These are phyloP conservation scores for Verticillium albo-atrum DNA, from an alignment of 2,329 filamentous ascomycete species.

Conservation along the genomic window DNA sequence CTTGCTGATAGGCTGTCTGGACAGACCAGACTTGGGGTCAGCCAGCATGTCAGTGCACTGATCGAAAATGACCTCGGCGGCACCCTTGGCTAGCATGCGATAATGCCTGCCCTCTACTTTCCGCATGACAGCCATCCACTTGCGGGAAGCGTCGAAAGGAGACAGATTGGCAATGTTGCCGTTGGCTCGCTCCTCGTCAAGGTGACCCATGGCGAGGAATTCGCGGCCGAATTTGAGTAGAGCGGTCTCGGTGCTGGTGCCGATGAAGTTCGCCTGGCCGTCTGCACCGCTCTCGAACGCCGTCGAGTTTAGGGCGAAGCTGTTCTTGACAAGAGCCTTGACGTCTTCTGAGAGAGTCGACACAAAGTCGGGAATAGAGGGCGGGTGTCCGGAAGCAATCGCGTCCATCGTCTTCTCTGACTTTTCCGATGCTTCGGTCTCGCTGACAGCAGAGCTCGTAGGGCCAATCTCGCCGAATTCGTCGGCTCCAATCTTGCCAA, in stretches of 20 bases:
- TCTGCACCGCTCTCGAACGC: slow-evolving; percentile 45
- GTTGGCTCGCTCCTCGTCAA: slow-evolving; percentile 42
- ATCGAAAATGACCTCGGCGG: slow-evolving; percentile 49
- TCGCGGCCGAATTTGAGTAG: slow-evolving; percentile 45
- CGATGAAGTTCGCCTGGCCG: slow-evolving; percentile 36
- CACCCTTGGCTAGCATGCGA: slow-evolving; percentile 52
- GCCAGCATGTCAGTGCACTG: slow-evolving; percentile 35
- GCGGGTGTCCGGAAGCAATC: slow-evolving; percentile 12
- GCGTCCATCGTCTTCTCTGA: slow-evolving; percentile 20
- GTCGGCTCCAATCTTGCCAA: slow-evolving; percentile 47
- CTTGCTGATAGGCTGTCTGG: slow-evolving; percentile 22
- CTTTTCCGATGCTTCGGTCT: slow-evolving; percentile 7
- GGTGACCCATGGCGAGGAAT: slow-evolving; percentile 39
- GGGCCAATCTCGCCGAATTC: slow-evolving; percentile 26
- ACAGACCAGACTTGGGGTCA: slow-evolving; percentile 36
- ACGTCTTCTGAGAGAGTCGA: slow-evolving; percentile 24
- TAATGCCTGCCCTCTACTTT: slow-evolving; percentile 40
- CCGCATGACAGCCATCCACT: slow-evolving; percentile 53
- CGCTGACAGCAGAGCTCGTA: slow-evolving; percentile 12
- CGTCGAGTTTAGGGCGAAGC: slow-evolving; percentile 44
- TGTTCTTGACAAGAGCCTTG: slow-evolving; percentile 31
- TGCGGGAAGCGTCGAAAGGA: slow-evolving; percentile 49
- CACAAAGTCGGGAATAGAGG: slow-evolving; percentile 9
- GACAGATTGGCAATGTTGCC: slow-evolving; percentile 42
- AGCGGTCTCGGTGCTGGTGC: slow-evolving; percentile 52